A percentile compares a stretch with the other conserved stretches of the same genome.
phyloP scores from a whole-genome alignment of 2,329 filamentous ascomycete species.

The Rosellinia necatrix region DNA sequence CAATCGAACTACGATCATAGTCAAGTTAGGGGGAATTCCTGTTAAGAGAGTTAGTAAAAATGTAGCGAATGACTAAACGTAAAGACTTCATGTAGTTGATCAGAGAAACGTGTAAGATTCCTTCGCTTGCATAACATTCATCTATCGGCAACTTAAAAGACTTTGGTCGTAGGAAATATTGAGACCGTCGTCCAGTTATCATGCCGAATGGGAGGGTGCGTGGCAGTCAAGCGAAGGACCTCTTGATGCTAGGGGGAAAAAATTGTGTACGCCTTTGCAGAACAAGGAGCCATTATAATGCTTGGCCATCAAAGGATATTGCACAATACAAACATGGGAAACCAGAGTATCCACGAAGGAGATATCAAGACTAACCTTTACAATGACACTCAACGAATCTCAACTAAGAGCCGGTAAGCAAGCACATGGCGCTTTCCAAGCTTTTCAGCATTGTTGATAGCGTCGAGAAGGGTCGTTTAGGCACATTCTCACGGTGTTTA shows the following conservation, averaged over 20 bases:
- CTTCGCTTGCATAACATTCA: slow-evolving; percentile 70
- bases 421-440: slow-evolving; percentile 98
- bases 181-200: slow-evolving; percentile 99
- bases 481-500: slow-evolving; percentile 91
- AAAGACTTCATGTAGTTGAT: slow-evolving; percentile 72
- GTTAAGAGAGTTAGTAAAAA: slow-evolving; percentile 56
- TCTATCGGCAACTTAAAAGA: slow-evolving; percentile 99
- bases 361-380: slow-evolving; percentile 60
- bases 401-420: too few relatives aligned
- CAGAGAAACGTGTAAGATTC: slow-evolving; percentile 96
- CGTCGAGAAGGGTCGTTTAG: slow-evolving; percentile 99
- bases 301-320: neutral
- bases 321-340: neutral
- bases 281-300: slow-evolving; percentile 80
- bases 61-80: slow-evolving; percentile 98
- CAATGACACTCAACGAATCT: slow-evolving; percentile 98
- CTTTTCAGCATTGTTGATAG: slow-evolving; percentile 99
- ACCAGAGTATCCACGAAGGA: too few relatives aligned
- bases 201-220: slow-evolving; percentile 71
- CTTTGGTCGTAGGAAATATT: slow-evolving; percentile 78
- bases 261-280: slow-evolving; percentile 96
- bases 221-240: slow-evolving; percentile 16
- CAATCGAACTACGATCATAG: too few relatives aligned
- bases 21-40: too few relatives aligned
- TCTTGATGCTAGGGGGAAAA: slow-evolving; percentile 9